Base-by-base conservation (phyloP, 2,329 filamentous ascomycete genomes). In the Ciborinia camelliae region DNA sequence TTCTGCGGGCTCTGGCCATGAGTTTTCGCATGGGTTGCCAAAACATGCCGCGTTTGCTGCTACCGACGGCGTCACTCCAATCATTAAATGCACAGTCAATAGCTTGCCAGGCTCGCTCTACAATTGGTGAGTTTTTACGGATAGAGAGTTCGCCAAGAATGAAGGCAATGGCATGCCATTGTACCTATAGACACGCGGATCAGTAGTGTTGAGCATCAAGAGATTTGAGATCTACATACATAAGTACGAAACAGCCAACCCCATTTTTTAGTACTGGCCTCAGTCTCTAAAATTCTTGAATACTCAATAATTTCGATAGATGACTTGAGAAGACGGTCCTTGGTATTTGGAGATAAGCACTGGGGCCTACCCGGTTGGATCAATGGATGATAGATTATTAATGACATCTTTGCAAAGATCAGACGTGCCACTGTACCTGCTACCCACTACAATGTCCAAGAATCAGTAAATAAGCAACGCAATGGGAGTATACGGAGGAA, bases 21-120 rank as follows among this genome's bases (percentile, higher is more conserved):
- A 90, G 76, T 67, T 84, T 86, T 32, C 81, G 78, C 54, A 90
- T 76, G 0, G 86, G 86, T 51, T 83, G 82, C 87, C 87, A 90
- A 0, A 89, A 75, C 76, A 85, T 83, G 3, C 84, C 82, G 60
- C 80, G 81, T 62, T 79, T 81, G n/a, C 76, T 75, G 20, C 76
- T 69, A 14, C 47, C 58, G 3, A 72, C 68, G 2, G 63, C 65
- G 7, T 55, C 63, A 26, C 63, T 69, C 73, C 72, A 74, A 30
- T 69, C 65, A 1, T 52, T 52, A 51, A 75, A 76, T 1, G 71
- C 66, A n/a, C 63, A 48, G 37, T 80, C 76, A 7, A 80, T 68
- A 3, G 75, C 75, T 20, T 71, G 65, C 79, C 79, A 81, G 3
- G 76, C 78, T 20, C 78, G 71, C 26, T 80, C 78, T 3, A 78